A percentile compares a stretch with the other conserved stretches of the same genome.
Conservation (phyloP, 805 yeast genomes). For the Hanseniaspora lachancei region DNA sequence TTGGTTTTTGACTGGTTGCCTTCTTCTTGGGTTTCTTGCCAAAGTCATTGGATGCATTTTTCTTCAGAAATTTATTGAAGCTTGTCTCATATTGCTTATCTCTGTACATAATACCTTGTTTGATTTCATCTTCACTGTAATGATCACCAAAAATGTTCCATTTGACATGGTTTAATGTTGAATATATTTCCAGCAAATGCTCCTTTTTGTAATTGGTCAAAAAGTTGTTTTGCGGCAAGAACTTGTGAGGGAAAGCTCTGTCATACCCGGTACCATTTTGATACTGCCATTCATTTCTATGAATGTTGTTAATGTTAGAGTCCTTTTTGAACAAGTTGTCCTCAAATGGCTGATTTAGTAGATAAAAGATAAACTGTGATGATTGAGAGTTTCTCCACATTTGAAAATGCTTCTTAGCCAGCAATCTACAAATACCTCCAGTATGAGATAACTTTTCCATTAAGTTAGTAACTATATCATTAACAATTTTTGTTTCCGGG, state of each 20-base stretch:
- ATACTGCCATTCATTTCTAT: slow-evolving; percentile 13
- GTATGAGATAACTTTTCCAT: slow-evolving; percentile 24
- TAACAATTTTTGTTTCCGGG: slow-evolving; percentile 12
- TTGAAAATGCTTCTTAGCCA: slow-evolving; percentile 45
- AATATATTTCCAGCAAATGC: slow-evolving; percentile 20
- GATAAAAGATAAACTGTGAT: slow-evolving; percentile 30
- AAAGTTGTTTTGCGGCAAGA: slow-evolving; percentile 21
- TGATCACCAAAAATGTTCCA: slow-evolving; percentile 14
- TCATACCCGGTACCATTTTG: neutral
- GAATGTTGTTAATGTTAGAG: slow-evolving; percentile 18
- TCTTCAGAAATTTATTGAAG: slow-evolving; percentile 4
- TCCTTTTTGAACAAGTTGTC: slow-evolving; percentile 22
- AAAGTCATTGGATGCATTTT: neutral
- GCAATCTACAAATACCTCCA: slow-evolving; percentile 28
- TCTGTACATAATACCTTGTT: slow-evolving; percentile 11
- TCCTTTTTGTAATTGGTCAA: slow-evolving; percentile 15
- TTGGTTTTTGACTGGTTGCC: neutral
- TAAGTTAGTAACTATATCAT: slow-evolving; percentile 18
- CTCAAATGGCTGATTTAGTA: slow-evolving; percentile 25
- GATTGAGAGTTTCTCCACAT: slow-evolving; percentile 53
- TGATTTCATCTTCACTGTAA: slow-evolving; percentile 10
- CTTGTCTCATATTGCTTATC: slow-evolving; percentile 7
- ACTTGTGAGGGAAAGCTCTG: slow-evolving; percentile 16
- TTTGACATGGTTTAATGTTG: slow-evolving; percentile 14
- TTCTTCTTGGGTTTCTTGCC: neutral